Conservation (phyloP, 768 basidiomycete genomes). For the Tulasnella sp. region DNA sequence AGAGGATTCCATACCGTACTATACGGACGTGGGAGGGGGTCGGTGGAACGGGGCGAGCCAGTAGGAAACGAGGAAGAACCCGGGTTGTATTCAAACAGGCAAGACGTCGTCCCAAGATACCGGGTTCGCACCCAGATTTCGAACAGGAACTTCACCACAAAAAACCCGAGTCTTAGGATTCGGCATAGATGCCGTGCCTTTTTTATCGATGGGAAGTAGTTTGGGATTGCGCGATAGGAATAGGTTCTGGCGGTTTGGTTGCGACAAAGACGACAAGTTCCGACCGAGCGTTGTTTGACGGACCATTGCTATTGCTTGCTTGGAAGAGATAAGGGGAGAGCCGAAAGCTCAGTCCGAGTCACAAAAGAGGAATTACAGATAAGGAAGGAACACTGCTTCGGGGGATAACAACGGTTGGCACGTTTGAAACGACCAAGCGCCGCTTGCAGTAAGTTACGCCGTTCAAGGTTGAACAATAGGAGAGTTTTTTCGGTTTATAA, state of each 20-base stretch:
- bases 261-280: background rate
- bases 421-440: background rate
- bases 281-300: background rate
- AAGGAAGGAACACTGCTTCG: background rate
- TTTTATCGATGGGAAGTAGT: background rate
- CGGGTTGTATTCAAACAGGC: background rate
- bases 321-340: background rate
- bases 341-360: conserved; percentile 5
- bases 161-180: background rate
- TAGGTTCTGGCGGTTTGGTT: background rate
- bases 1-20: background rate
- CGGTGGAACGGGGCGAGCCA: background rate
- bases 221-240: background rate
- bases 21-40: background rate
- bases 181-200: background rate
- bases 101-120: background rate
- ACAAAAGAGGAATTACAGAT: background rate
- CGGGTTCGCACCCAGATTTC: background rate
- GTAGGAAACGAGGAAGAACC: background rate
- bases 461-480: conserved; percentile 12
- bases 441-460: background rate
- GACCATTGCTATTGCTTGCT: no score
- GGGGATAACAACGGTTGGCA: background rate
- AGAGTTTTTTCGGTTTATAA: background rate
- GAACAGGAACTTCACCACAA: background rate